A percentile compares a stretch with the other conserved stretches of the same genome.
These are phyloP conservation scores for Cicer cuneatum DNA, from an alignment of 306 rosid genomes.

Conservation along the genomic window DNA sequence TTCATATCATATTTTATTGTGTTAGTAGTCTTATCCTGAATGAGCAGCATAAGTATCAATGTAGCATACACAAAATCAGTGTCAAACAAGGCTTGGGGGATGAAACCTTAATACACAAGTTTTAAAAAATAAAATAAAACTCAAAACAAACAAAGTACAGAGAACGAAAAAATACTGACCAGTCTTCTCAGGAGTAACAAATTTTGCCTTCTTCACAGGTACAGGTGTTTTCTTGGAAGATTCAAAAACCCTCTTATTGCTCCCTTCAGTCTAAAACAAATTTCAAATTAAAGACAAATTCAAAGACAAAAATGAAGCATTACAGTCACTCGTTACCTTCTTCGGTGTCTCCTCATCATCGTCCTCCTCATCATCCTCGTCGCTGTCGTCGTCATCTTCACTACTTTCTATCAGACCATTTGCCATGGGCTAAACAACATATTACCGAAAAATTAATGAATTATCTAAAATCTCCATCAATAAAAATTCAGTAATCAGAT, in stretches of 20 bases:
- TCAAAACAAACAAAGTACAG: not conserved
- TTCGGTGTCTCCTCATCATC: conserved; percentile 59
- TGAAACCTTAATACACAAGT: not conserved
- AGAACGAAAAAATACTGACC: conserved; percentile 50
- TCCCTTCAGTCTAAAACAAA: conserved; percentile 51
- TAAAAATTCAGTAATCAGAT: not conserved
- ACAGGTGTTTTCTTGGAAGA: conserved; percentile 52
- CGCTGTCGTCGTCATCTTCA: conserved; percentile 42
- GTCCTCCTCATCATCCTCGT: conserved; percentile 34
- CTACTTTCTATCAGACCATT: conserved; percentile 43
- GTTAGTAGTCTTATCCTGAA: not conserved
- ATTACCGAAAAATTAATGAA: not conserved
- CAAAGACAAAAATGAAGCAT: not conserved
- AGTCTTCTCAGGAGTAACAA: conserved; percentile 66
- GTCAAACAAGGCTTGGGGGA: not conserved
- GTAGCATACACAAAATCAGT: conserved; percentile 11
- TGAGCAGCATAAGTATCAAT: not conserved
- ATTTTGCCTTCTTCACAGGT: conserved; percentile 64
- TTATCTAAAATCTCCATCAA: conserved; percentile 13
- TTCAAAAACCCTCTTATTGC: conserved; percentile 57
- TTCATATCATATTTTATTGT: not conserved
- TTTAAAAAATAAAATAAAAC: not conserved
- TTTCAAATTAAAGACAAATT: conserved; percentile 1
- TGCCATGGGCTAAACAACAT: conserved; percentile 42
- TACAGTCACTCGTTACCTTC: conserved; percentile 50